Conservation (phyloP, 2,329 filamentous ascomycete genomes). For the Penicillium digitatum region DNA sequence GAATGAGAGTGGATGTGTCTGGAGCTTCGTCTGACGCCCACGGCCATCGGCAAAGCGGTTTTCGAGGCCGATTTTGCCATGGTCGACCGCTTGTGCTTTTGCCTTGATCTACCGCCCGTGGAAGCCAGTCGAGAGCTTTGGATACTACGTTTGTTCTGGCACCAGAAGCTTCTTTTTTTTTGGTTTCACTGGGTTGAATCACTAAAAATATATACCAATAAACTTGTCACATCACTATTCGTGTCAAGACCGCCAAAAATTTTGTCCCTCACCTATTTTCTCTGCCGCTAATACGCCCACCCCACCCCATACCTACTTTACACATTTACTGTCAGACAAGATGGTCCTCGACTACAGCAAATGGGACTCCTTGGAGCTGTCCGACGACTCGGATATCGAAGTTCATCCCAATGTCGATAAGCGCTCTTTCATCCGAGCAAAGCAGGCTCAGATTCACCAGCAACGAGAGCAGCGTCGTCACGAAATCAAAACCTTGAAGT, state of each 20-base stretch:
- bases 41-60: constrained; percentile 14
- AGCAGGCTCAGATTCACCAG: constrained; percentile 94
- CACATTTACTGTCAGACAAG: constrained; percentile 13
- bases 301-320: constrained; percentile 15
- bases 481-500: constrained; percentile 87
- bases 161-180: background rate
- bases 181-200: background rate
- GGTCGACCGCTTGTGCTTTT: constrained; percentile 28
- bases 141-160: constrained; percentile 19
- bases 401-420: constrained; percentile 99
- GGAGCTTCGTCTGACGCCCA: constrained; percentile 6
- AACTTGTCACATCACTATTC: background rate
- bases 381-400: constrained; percentile 96
- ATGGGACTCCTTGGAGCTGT: constrained; percentile 84
- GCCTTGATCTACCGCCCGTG: constrained; percentile 26
- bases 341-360: constrained; percentile 63
- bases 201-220: background rate
- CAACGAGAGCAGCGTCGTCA: constrained; percentile 79
- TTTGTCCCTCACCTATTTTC: constrained; percentile 13
- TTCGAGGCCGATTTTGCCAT: constrained; percentile 24
- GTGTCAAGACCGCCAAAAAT: background rate
- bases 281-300: constrained; percentile 18
- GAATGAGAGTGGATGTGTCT: constrained; percentile 10
- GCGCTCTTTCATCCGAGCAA: constrained; percentile 94
- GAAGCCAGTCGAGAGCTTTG: constrained; percentile 35